A percentile compares a stretch with the other conserved stretches of the same genome.
Conservation (phyloP, 2,329 filamentous ascomycete species). For the Mollisiaceae sp. region DNA sequence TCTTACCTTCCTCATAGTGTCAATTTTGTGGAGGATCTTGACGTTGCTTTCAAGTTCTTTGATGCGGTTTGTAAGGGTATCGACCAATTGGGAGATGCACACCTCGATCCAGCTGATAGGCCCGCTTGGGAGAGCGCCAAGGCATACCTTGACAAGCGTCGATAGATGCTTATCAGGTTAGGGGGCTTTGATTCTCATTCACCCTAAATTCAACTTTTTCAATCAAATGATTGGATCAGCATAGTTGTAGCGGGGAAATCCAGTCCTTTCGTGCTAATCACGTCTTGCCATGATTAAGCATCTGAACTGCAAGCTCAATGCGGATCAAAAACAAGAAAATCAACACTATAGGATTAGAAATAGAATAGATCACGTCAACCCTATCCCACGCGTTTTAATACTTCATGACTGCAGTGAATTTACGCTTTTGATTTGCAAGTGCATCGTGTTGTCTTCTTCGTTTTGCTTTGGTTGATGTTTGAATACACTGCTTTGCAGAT, state of each 20-base stretch:
- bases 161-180: constrained; percentile 36
- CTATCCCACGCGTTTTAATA: not conserved
- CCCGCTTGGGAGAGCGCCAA: constrained; percentile 60
- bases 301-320: not conserved
- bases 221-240: not conserved
- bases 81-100: constrained; percentile 54
- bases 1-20: constrained; percentile 61
- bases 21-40: constrained; percentile 63
- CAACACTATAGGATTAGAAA: constrained; percentile 5
- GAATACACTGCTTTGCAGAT: too few relatives aligned
- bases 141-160: constrained; percentile 51
- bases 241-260: not conserved
- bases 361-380: constrained; percentile 9
- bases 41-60: constrained; percentile 62
- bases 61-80: constrained; percentile 62
- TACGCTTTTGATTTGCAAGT: not conserved
- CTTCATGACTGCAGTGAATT: not conserved
- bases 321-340: not conserved
- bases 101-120: constrained; percentile 54
- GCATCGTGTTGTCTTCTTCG: not conserved
- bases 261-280: not conserved
- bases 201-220: not conserved
- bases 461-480: too few relatives aligned
- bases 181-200: constrained; percentile 30
- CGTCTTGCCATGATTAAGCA: not conserved